These are phyloP conservation scores for Spergularia marina DNA, from an alignment of 148 eudicot genomes.

Conservation along the genomic window DNA sequence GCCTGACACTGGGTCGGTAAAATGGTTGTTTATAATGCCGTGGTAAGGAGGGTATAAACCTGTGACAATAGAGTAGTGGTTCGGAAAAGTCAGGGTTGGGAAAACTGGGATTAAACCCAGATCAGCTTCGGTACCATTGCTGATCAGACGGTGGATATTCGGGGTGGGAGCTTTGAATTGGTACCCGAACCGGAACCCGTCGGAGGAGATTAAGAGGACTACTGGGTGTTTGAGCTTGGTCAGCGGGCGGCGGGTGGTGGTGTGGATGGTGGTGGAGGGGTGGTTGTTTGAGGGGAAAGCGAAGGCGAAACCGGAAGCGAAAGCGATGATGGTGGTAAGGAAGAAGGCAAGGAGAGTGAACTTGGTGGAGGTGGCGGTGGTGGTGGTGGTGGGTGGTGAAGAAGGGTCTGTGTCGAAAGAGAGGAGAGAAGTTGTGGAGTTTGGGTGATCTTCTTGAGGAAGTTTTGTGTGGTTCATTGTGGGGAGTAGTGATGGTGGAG, in stretches of 20 bases:
- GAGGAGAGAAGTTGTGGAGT: slow-evolving; percentile 40
- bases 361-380: slow-evolving; percentile 19
- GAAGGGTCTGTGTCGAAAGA: slow-evolving; percentile 37
- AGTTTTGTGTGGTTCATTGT: slow-evolving; percentile 18
- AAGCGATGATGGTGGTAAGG: slow-evolving; percentile 30
- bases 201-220: slow-evolving; percentile 67
- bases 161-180: slow-evolving; percentile 71
- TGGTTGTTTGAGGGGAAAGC: slow-evolving; percentile 25
- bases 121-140: slow-evolving; percentile 74
- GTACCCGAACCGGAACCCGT: slow-evolving; percentile 90
- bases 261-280: slow-evolving; percentile 29
- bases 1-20: slow-evolving; percentile 45
- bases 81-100: slow-evolving; percentile 90
- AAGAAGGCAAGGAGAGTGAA: slow-evolving; percentile 36
- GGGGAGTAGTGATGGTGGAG: background rate
- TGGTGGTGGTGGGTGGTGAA: background rate
- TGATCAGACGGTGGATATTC: slow-evolving; percentile 56
- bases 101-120: slow-evolving; percentile 72
- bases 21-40: slow-evolving; percentile 68
- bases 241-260: slow-evolving; percentile 32
- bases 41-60: slow-evolving; percentile 79
- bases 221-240: slow-evolving; percentile 53
- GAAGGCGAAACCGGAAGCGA: slow-evolving; percentile 32
- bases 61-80: slow-evolving; percentile 81
- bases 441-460: slow-evolving; percentile 40